A percentile compares a stretch with the other conserved stretches of the same genome.
These are phyloP conservation scores for Flaveria sonorensis DNA, from an alignment of 129 eudicot species.

Conservation along the genomic window DNA sequence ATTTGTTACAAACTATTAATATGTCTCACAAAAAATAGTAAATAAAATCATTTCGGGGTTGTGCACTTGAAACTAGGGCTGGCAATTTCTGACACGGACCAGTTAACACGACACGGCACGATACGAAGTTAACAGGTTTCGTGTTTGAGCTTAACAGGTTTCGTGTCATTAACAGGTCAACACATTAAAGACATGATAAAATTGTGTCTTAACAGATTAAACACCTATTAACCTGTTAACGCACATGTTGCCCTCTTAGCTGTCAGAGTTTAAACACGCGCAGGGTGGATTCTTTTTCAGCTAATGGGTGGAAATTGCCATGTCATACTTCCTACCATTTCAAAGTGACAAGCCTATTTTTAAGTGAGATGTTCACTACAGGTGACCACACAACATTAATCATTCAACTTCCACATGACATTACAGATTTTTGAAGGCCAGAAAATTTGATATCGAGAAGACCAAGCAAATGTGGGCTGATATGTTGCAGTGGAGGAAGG, in stretches of 20 bases:
- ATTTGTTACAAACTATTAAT: too few relatives aligned
- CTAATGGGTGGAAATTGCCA: neutral
- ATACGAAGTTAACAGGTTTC: too few relatives aligned
- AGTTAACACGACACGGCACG: too few relatives aligned
- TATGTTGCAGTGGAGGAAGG: conserved; percentile 94
- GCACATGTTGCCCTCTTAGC: neutral
- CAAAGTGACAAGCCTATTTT: neutral
- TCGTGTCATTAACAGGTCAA: too few relatives aligned
- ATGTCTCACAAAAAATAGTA: too few relatives aligned
- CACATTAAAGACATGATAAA: too few relatives aligned
- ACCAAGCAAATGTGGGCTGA: conserved; percentile 96
- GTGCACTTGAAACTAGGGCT: neutral
- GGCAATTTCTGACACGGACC: too few relatives aligned
- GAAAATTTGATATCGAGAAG: conserved; percentile 88
- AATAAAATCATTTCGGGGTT: neutral
- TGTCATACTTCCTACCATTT: neutral
- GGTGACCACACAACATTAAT: neutral
- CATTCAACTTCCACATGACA: neutral
- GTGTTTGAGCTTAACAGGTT: too few relatives aligned
- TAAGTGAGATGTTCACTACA: neutral
- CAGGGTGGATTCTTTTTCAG: neutral
- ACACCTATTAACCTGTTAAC: too few relatives aligned
- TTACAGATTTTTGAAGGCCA: conserved; percentile 86
- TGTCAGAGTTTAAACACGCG: neutral
- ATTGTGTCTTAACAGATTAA: too few relatives aligned